Evolutionary conservation across 495 filamentous ascomycete species (phyloP).

Genomic region (Staphylotrichum tortipilum): DNA sequence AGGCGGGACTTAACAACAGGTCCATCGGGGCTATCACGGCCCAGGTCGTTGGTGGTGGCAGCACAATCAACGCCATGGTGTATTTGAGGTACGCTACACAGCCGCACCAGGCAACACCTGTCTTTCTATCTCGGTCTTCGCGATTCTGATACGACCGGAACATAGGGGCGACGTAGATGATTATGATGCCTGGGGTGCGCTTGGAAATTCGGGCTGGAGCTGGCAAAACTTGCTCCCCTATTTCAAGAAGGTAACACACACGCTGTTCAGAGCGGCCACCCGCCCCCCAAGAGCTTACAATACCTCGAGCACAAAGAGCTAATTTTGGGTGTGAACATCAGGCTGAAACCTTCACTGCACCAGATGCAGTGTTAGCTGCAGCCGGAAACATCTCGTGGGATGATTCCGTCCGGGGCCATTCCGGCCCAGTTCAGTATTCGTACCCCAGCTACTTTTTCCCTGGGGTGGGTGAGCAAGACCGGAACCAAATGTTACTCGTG

Average conservation of each 20-base stretch:
- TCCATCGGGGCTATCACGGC: conserved; percentile 13
- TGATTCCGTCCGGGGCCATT: conserved; percentile 26
- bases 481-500: neutral
- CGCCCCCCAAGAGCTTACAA: no score
- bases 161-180: conserved; percentile 34
- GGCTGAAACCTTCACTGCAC: conserved; percentile 25
- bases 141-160: neutral
- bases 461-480: conserved; percentile 5
- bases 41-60: conserved; percentile 36
- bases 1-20: conserved; percentile 21
- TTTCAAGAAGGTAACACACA: conserved; percentile 49
- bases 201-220: conserved; percentile 56
- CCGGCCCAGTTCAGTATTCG: conserved; percentile 33
- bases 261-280: no score
- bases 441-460: conserved; percentile 37
- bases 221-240: conserved; percentile 55
- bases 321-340: neutral
- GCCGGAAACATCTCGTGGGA: conserved; percentile 34
- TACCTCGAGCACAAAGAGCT: no score
- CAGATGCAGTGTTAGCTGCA: conserved; percentile 15
- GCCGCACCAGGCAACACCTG: neutral
- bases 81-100: conserved; percentile 21
- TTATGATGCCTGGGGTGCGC: conserved; percentile 49
- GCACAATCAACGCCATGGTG: conserved; percentile 37
- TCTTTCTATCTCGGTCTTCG: neutral